A percentile compares a stretch with the other conserved stretches of the same genome.
Evolutionary conservation across 495 filamentous ascomycete genomes (phyloP).

Genomic region (Talaromyces trachyspermus): DNA sequence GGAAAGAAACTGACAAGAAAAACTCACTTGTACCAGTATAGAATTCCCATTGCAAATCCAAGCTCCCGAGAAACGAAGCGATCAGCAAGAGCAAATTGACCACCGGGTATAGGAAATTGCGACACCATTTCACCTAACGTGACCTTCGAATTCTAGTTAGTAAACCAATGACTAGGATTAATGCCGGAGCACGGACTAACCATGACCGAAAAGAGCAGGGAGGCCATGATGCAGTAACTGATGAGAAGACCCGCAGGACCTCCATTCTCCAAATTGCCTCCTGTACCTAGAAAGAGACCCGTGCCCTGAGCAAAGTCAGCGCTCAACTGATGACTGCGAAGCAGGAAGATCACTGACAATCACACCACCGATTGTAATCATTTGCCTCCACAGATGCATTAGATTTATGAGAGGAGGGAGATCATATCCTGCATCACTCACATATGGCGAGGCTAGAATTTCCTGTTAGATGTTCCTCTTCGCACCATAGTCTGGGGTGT

Average conservation of each 20-base stretch:
- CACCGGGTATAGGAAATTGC: conserved; percentile 63
- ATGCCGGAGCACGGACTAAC: conserved; percentile 5
- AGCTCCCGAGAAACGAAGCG: conserved; percentile 63
- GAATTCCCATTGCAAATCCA: conserved; percentile 50
- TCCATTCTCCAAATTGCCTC: conserved; percentile 14
- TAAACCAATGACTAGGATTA: background rate
- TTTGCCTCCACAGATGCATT: conserved; percentile 10
- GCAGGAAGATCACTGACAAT: conserved; percentile 11
- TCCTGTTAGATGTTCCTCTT: background rate
- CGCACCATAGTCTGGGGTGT: background rate
- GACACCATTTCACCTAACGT: conserved; percentile 61
- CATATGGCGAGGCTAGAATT: conserved; percentile 15
- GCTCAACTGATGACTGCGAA: background rate
- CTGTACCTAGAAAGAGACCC: conserved; percentile 20
- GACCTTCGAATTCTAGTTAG: conserved; percentile 12
- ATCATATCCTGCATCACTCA: conserved; percentile 1
- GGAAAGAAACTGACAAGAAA: background rate
- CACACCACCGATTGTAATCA: conserved; percentile 19
- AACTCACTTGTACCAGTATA: conserved; percentile 19
- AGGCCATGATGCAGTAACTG: conserved; percentile 17
- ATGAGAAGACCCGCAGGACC: conserved; percentile 19
- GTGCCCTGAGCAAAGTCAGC: conserved; percentile 8
- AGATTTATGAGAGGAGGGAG: background rate
- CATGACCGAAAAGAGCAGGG: conserved; percentile 15
- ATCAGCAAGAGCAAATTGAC: conserved; percentile 61